Evolutionary conservation across 139 green algal species (phyloP).

Genomic region (Diplosphaera chodatii): DNA sequence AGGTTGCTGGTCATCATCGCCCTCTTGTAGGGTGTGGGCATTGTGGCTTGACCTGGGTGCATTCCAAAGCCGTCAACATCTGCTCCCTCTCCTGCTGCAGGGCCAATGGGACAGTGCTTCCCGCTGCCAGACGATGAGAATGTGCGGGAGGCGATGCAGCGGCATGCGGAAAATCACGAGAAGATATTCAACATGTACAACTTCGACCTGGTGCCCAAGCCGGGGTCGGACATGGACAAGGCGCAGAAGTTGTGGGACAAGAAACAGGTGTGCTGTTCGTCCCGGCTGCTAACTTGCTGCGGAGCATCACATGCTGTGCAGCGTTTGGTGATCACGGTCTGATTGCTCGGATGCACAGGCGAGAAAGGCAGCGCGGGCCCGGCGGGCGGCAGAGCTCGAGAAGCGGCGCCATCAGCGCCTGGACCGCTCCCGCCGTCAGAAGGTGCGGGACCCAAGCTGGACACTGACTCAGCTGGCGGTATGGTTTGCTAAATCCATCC

Average conservation of each 20-base stretch:
- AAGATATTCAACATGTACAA: slow-evolving; percentile 63
- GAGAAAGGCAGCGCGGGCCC: background rate
- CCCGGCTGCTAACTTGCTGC: no score
- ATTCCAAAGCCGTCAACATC: no score
- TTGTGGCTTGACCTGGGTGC: no score
- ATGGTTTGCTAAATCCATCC: no score
- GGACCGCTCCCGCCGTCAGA: background rate
- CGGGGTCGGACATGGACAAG: slow-evolving; percentile 57
- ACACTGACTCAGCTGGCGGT: background rate
- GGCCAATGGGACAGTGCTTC: slow-evolving; percentile 73
- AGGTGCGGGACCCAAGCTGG: background rate
- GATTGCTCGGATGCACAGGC: background rate
- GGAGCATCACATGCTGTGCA: no score
- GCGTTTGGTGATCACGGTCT: background rate
- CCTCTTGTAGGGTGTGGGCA: no score
- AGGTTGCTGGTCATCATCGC: no score
- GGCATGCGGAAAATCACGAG: slow-evolving; percentile 27
- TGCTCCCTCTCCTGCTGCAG: slow-evolving; percentile 8
- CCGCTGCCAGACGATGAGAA: slow-evolving; percentile 60
- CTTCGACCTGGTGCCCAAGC: slow-evolving; percentile 54
- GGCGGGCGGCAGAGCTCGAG: slow-evolving; percentile 3
- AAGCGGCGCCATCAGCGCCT: slow-evolving; percentile 11
- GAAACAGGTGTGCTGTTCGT: background rate
- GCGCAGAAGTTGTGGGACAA: slow-evolving; percentile 44
- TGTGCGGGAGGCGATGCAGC: slow-evolving; percentile 59